Base-by-base conservation (phyloP, 108 stramenopile species). In the Cyclotella distinguenda region DNA sequence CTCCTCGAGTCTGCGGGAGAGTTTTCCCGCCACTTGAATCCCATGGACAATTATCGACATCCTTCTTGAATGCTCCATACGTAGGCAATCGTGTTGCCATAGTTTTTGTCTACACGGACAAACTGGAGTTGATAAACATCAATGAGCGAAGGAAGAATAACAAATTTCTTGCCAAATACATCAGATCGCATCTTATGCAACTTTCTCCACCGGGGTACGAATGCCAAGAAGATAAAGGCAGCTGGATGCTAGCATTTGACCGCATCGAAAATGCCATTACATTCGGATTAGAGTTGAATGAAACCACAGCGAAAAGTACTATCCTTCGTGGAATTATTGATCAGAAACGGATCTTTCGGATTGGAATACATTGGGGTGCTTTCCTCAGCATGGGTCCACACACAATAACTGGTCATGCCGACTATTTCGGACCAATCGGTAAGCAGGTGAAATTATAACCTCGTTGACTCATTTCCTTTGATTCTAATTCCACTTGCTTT, bases 371-470 rank as follows among this genome's bases (percentile, higher is more conserved):
- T 33, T 68, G 66, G 67, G 78, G 68, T 26, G 39, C 60, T 12
- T 79, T 79, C 39, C 42, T 64, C 21, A 74, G 62, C 27, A 79
- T 79, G 78, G 78, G 78, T 3, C 78, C 78, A 31, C 78, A 79
- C 45, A 74, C 72, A 6, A 58, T 74, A 8, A 74, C 72, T 28
- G 78, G 78, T 33, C 78, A 74, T 36, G 78, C 78, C 25, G 78
- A 79, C 64, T 79, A 79, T 48, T 79, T 79, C 60, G 78, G 78
- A 30, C 70, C 72, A 21, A 74, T 79, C 52, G 78, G 69, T 70
- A 39, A 61, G 68, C 26, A 23, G 30, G 9, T 48, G 28, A 21
- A 28, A 30, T 35, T 43, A 26, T 10, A 27, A 30, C 39, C 0
- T 19, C 0, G 5, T 18, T 38, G 34, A 4, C 16, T 11, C 25